These are phyloP conservation scores for Ensete glaucum DNA, from an alignment of 176 grass and related monocot species.

Conservation along the genomic window DNA sequence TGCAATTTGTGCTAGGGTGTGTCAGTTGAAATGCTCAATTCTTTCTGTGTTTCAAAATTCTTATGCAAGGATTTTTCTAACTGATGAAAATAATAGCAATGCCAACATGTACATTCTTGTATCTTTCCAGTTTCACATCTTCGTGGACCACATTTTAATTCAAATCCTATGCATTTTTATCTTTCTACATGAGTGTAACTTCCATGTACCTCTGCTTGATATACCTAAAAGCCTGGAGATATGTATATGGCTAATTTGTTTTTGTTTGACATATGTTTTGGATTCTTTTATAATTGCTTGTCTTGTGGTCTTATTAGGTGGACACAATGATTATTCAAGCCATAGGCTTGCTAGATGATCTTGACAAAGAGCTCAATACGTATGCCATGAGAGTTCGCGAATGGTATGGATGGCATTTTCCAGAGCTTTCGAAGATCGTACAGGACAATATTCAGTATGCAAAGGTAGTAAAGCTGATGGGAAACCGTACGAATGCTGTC, in stretches of 20 bases:
- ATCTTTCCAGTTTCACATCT: no score
- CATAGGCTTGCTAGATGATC: constrained; percentile 90
- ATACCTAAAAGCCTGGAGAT: background rate
- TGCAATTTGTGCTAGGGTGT: background rate
- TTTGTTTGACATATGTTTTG: background rate
- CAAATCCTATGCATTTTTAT: background rate
- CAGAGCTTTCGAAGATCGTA: constrained; percentile 81
- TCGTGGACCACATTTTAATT: no score
- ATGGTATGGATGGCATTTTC: constrained; percentile 99
- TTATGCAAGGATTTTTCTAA: no score
- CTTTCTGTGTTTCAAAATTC: no score
- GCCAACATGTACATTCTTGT: no score
- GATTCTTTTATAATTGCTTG: background rate
- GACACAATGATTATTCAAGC: constrained; percentile 99
- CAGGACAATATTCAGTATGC: constrained; percentile 87
- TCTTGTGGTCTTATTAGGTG: constrained; percentile 36
- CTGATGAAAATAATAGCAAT: no score
- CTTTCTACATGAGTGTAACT: background rate
- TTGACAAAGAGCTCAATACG: constrained; percentile 91
- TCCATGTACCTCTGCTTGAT: background rate
- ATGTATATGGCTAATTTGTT: background rate
- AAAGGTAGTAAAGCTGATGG: constrained; percentile 77
- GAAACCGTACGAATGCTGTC: constrained; percentile 50
- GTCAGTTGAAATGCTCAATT: background rate
- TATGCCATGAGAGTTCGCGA: constrained; percentile 95